Base-by-base conservation (phyloP, 768 basidiomycete species). In the Psilocybe sp. region DNA sequence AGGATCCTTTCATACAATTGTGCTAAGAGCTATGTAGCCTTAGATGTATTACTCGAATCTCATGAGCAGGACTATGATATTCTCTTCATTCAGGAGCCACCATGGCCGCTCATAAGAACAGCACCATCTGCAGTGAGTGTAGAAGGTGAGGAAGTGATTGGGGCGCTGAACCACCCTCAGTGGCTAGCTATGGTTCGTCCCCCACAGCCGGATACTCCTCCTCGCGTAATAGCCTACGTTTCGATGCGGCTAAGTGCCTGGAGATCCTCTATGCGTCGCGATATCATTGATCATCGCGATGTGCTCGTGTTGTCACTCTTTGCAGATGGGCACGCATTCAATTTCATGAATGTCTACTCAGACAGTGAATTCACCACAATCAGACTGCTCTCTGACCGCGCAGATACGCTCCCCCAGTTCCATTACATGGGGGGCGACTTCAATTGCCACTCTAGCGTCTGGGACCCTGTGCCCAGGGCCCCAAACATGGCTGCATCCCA, bases 271-370 rank as follows among this genome's bases (percentile, higher is more conserved):
- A 44, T 51, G 28, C 5, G 43, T 15, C 16, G 33, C 10, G 34
- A 51, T 40, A 32, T 51, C 40, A 51, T 45, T 32, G 36, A 45
- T 32, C 43, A 51, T 40, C 20, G 43, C 19, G 44, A 51, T 33
- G 23, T 51, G 2, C 13, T 51, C 12, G 19, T 40, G 18, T 9
- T 48, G 8, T 23, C 20, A 9, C 38, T 48, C 19, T 48, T 48
- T 15, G n/a, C 13, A 14, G 28, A 41, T 8, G 32, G 31, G 11
- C 9, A 48, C 14, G 16, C 12, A 13, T 48, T 16, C 18, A 40
- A 19, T n/a, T 28, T 48, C 13, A 33, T 48, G 39, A 32, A 32
- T 15, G 20, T 40, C 37, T 48, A 48, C 35, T 40, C 38, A 3
- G 47, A 48, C 14, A 28, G 32, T 28, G 20, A 28, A 3, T 18